A percentile compares a stretch with the other conserved stretches of the same genome.
These are phyloP conservation scores for Emmonsiellopsis sp. DNA, from an alignment of 2,329 filamentous ascomycete genomes.

Conservation along the genomic window DNA sequence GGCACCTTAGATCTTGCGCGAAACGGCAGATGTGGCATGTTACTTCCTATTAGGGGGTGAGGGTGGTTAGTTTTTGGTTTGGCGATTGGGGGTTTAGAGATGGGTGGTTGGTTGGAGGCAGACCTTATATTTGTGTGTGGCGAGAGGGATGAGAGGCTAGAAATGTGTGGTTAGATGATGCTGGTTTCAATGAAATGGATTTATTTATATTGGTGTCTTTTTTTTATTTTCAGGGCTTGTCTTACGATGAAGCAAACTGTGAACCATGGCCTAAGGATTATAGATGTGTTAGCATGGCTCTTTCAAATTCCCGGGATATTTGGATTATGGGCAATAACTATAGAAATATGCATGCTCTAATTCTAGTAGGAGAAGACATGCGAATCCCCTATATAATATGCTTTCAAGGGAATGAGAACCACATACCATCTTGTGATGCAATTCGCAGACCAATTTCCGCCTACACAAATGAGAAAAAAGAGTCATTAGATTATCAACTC, in stretches of 20 bases:
- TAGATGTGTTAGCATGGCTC: neutral
- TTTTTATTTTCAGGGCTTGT: neutral
- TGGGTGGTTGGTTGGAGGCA: no score
- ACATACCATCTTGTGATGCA: conserved; percentile 24
- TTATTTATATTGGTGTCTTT: neutral
- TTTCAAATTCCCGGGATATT: neutral
- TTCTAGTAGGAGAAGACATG: no score
- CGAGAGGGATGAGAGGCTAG: conserved; percentile 24
- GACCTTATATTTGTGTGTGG: conserved; percentile 43
- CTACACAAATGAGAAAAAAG: conserved; percentile 5
- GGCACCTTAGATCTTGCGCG: conserved; percentile 14
- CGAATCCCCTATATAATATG: neutral
- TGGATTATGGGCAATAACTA: neutral
- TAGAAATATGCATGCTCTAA: no score
- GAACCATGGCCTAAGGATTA: conserved; percentile 21
- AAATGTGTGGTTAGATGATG: neutral
- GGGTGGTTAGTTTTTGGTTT: neutral
- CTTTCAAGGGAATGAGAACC: neutral
- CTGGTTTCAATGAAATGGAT: neutral
- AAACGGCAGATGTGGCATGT: conserved; percentile 15
- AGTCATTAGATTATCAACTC: neutral
- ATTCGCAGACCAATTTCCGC: conserved; percentile 27
- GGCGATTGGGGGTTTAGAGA: neutral
- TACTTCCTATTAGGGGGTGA: conserved; percentile 9
- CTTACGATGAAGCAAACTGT: conserved; percentile 27